These are phyloP conservation scores for Aspergillus piperis DNA, from an alignment of 2,329 filamentous ascomycete species.

Conservation along the genomic window DNA sequence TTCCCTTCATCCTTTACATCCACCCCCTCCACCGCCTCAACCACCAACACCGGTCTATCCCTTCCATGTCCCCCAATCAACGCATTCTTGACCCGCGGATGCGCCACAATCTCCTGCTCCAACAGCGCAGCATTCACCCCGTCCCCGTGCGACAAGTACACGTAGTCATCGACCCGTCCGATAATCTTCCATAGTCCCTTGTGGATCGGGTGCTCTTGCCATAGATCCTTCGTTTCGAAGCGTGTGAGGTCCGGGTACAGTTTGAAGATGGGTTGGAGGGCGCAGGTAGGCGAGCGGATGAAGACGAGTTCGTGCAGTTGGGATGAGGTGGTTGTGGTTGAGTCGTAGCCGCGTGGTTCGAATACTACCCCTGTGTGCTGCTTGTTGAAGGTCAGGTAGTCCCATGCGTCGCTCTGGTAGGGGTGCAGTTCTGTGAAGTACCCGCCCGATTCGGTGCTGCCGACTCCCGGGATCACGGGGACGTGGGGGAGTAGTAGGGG, in stretches of 20 bases:
- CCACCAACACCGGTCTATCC: conserved; percentile 22
- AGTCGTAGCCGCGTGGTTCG: conserved; percentile 11
- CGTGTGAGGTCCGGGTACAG: conserved; percentile 20
- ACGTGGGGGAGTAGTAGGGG: conserved; percentile 22
- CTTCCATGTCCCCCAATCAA: conserved; percentile 27
- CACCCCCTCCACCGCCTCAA: conserved; percentile 16
- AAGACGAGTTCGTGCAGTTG: conserved; percentile 27
- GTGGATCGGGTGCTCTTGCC: conserved; percentile 24
- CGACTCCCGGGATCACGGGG: conserved; percentile 23
- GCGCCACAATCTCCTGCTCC: conserved; percentile 26
- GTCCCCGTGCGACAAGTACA: conserved; percentile 20
- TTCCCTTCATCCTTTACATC: not conserved
- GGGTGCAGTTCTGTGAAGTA: conserved; percentile 18
- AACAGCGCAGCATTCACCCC: conserved; percentile 25
- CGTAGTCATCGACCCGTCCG: conserved; percentile 24
- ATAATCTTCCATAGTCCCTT: conserved; percentile 29
- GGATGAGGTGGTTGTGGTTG: too few species aligned
- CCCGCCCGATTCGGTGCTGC: conserved; percentile 25
- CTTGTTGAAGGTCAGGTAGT: conserved; percentile 23
- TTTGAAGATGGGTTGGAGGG: conserved; percentile 23
- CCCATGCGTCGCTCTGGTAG: conserved; percentile 17
- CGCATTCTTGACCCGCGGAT: conserved; percentile 21
- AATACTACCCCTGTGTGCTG: conserved; percentile 17
- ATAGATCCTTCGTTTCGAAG: conserved; percentile 29
- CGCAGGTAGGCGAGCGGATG: conserved; percentile 14